phyloP scores from a whole-genome alignment of 768 basidiomycete genomes.

The Hericium alpestre region DNA sequence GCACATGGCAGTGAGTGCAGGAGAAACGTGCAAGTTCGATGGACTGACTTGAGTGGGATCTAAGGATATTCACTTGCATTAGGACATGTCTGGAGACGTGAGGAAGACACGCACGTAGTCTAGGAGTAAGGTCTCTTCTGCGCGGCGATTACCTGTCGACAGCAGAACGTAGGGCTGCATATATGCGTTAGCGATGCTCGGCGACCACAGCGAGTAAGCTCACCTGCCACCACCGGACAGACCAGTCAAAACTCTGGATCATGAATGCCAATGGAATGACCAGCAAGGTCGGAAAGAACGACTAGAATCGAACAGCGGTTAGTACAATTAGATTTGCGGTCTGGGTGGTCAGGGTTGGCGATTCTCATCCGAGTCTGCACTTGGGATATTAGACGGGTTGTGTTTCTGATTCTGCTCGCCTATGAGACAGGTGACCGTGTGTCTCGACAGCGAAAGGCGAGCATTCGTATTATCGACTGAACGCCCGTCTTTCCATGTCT shows the following conservation, averaged over 20 bases:
- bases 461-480: no score
- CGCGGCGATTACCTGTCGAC: slow-evolving; percentile 38
- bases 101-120: slow-evolving; percentile 42
- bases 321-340: background rate
- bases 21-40: no score
- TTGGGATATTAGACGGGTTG: no score
- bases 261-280: slow-evolving; percentile 40
- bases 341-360: background rate
- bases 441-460: no score
- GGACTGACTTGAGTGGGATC: slow-evolving; percentile 5
- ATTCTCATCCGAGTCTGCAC: background rate
- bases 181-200: background rate
- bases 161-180: slow-evolving; percentile 55
- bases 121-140: slow-evolving; percentile 50
- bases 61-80: background rate
- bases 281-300: slow-evolving; percentile 46
- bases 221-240: slow-evolving; percentile 50
- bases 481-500: no score
- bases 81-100: background rate
- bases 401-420: no score
- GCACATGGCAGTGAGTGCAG: background rate
- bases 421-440: no score
- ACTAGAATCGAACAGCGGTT: slow-evolving; percentile 23
- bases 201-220: slow-evolving; percentile 6
- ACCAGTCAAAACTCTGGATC: slow-evolving; percentile 45